Percentiles rank a stretch among this genome's conserved stretches.
These are phyloP conservation scores for Phytophthora vignae DNA, from an alignment of 352 stramenopile genomes.

Conservation along the genomic window DNA sequence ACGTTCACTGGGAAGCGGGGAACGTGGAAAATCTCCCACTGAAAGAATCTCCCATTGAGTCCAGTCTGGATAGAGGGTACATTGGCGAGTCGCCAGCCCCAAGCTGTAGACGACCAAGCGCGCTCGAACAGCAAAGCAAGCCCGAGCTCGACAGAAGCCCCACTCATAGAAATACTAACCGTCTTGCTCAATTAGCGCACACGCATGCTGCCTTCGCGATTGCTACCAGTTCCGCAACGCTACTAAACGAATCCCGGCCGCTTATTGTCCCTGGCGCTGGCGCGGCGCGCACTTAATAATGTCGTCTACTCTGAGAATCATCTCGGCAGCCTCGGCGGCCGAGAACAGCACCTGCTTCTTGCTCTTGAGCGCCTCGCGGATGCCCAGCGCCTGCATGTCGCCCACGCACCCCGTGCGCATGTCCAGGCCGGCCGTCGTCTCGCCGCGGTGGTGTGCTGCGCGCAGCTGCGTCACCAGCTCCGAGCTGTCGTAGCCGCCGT, in stretches of 20 bases:
- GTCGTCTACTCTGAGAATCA: constrained; percentile 99
- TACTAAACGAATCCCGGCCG: constrained; percentile 17
- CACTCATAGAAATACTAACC: constrained; percentile 29
- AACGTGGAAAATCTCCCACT: not conserved
- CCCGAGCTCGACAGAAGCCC: no score
- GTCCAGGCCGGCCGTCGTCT: constrained; percentile 96
- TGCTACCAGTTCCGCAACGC: constrained; percentile 7
- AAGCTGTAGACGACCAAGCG: not conserved
- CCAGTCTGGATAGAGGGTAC: not conserved
- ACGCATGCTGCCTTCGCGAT: constrained; percentile 17
- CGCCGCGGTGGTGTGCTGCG: constrained; percentile 92
- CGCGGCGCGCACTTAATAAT: constrained; percentile 97
- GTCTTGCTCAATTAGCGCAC: constrained; percentile 39
- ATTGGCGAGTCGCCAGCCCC: not conserved
- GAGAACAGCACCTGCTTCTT: constrained; percentile 98
- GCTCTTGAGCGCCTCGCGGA: constrained; percentile 96
- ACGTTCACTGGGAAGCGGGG: not conserved
- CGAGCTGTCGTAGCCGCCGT: constrained; percentile 98
- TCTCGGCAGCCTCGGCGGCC: constrained; percentile 98
- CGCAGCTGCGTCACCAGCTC: constrained; percentile 97
- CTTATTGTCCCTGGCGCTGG: constrained; percentile 65
- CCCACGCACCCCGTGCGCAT: constrained; percentile 96
- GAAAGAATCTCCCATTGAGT: not conserved
- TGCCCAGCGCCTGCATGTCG: constrained; percentile 98
- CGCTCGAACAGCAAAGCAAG: no score